A percentile compares a stretch with the other conserved stretches of the same genome.
These are phyloP conservation scores for Aspergillus bombycis DNA, from an alignment of 2,329 filamentous ascomycete species.

Conservation along the genomic window DNA sequence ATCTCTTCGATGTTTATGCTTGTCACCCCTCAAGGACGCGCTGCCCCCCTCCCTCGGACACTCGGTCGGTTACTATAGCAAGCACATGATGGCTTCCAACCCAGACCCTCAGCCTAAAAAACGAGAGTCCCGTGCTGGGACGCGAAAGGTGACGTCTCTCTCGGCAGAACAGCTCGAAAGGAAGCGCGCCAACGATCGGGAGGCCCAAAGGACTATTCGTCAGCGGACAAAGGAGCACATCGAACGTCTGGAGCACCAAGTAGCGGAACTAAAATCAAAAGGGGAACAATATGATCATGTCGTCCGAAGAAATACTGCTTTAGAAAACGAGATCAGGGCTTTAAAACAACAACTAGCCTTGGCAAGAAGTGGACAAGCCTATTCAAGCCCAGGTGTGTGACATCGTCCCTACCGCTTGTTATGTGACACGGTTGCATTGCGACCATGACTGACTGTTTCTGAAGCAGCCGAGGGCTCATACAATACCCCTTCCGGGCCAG, in stretches of 20 bases:
- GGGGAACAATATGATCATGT: conserved; percentile 56
- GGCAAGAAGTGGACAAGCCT: conserved; percentile 26
- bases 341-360: conserved; percentile 53
- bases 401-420: not conserved
- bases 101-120: conserved; percentile 29
- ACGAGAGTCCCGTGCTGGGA: conserved; percentile 56
- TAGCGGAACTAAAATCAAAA: conserved; percentile 55
- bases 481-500: conserved; percentile 20
- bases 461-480: conserved; percentile 23
- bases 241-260: conserved; percentile 58
- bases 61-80: conserved; percentile 1
- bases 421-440: not conserved
- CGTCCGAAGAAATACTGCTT: conserved; percentile 56
- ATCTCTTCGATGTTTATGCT: conserved; percentile 5
- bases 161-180: conserved; percentile 62
- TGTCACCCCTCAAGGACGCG: conserved; percentile 16
- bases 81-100: conserved; percentile 29
- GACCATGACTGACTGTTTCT: not conserved
- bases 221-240: conserved; percentile 63
- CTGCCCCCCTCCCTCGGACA: not conserved
- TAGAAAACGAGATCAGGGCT: conserved; percentile 59
- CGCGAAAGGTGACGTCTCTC: conserved; percentile 60
- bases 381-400: conserved; percentile 23
- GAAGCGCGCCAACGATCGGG: conserved; percentile 63
- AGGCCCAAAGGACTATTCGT: conserved; percentile 63